Base-by-base conservation (phyloP, 2,329 filamentous ascomycete genomes). In the Xylariaceae sp. region DNA sequence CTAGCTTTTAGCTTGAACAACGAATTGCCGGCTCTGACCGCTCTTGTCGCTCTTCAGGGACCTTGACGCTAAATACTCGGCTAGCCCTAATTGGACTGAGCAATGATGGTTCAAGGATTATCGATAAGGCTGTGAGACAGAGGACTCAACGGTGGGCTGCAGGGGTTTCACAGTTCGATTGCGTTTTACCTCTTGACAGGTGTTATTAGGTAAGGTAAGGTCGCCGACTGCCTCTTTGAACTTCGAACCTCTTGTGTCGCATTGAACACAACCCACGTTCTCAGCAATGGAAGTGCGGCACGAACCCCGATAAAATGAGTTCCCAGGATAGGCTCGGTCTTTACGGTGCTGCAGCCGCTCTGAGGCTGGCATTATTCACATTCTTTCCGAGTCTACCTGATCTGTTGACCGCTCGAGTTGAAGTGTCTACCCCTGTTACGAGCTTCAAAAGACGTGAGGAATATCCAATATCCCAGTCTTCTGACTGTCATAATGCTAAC, bases 361-460 rank as follows among this genome's bases (percentile, higher is more conserved):
- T 97, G 56, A 84, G 93, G 56, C 75, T 97, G 49, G 70, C 88
- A 45, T 79, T 97, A 42, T 91, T 90, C 64, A 74, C 83, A 48
- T 75, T 83, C 47, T 95, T 96, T 64, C 91, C 93, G 52, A 80
- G 80, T 29, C 75, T 98, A 33, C 88, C 92, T 42, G 83, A 90
- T 64, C 76, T 95, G 52, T 76, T 98, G 52, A 93, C 89, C 17
- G 87, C 86, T 54, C 86, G 93, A 63, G 93, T 96, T 59, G 93
- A 98, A 74, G 86, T 98, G 61, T 96, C 93, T 36, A 98, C 93
- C 19, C 92, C 93, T 32, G 86, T 97, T 37, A 96, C 89, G 58
- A 95, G 92, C 78, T 98, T 96, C 79, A 97, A 97, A 74, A 82
- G 93, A 80, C 75, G 91, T 95, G 76, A 67, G 85, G 20, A 20